Conservation (phyloP, 768 basidiomycete species). For the Porphyrellus cyaneotinctus region DNA sequence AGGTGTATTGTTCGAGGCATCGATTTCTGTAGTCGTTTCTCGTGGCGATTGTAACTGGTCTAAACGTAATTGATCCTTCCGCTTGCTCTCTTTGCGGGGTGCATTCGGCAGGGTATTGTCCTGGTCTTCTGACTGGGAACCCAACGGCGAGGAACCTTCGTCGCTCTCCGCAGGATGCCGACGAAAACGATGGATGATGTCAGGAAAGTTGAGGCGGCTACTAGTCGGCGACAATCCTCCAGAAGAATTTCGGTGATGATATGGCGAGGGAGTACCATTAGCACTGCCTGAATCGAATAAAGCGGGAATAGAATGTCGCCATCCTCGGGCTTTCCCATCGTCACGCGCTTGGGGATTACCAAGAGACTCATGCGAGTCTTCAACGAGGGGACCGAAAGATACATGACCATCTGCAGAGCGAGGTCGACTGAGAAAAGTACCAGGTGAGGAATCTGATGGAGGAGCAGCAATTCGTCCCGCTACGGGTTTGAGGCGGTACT, state of each 20-base stretch:
- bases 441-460: conserved; percentile 38
- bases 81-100: conserved; percentile 6
- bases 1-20: conserved; percentile 3
- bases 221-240: conserved; percentile 42
- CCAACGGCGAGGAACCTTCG: conserved; percentile 41
- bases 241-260: conserved; percentile 21
- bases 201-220: conserved; percentile 39
- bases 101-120: conserved; percentile 24
- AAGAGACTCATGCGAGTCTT: conserved; percentile 44
- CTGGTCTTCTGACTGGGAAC: conserved; percentile 44
- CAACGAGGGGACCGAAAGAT: conserved; percentile 56
- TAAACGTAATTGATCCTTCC: conserved; percentile 23
- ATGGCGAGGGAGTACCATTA: conserved; percentile 34
- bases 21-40: conserved; percentile 11
- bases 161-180: conserved; percentile 41
- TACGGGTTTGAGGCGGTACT: conserved; percentile 8
- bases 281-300: conserved; percentile 33
- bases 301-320: conserved; percentile 28
- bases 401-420: conserved; percentile 45
- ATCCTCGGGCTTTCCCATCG: conserved; percentile 32
- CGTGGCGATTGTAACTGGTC: conserved; percentile 20
- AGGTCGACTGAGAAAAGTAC: conserved; percentile 37
- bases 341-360: conserved; percentile 44
- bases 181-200: conserved; percentile 35
- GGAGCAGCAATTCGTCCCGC: conserved; percentile 27